Conservation (phyloP, 2,329 filamentous ascomycete species). For the Stachybotrys elegans region DNA sequence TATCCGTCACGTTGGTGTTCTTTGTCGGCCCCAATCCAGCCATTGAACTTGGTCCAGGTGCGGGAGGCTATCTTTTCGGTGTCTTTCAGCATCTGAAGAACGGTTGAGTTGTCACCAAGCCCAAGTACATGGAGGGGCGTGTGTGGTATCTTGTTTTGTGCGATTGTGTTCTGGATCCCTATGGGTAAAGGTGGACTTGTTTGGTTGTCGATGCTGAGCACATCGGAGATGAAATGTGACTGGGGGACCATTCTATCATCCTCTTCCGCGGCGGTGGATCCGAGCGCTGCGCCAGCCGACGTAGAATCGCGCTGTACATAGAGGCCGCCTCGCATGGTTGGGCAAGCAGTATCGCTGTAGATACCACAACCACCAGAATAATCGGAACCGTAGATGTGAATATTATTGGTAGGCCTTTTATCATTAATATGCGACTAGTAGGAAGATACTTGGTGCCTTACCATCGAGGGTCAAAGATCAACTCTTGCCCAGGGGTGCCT, state of each 20-base stretch:
- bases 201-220: background rate
- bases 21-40: background rate
- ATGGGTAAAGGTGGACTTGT: background rate
- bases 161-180: background rate
- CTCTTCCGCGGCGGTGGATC: background rate
- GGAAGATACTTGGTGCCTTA: background rate
- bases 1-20: background rate
- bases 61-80: background rate
- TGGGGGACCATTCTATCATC: background rate
- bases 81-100: background rate
- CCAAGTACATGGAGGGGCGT: background rate
- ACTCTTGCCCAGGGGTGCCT: background rate
- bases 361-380: background rate
- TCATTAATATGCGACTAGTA: background rate
- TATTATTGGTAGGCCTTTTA: background rate
- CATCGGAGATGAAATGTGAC: background rate
- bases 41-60: background rate
- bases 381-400: background rate
- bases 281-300: background rate
- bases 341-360: background rate
- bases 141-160: background rate
- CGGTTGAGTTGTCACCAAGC: background rate
- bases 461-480: background rate
- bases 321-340: background rate
- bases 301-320: background rate